Conservation (phyloP, 176 grass and related monocot genomes). For the Aegilops bicornis region DNA sequence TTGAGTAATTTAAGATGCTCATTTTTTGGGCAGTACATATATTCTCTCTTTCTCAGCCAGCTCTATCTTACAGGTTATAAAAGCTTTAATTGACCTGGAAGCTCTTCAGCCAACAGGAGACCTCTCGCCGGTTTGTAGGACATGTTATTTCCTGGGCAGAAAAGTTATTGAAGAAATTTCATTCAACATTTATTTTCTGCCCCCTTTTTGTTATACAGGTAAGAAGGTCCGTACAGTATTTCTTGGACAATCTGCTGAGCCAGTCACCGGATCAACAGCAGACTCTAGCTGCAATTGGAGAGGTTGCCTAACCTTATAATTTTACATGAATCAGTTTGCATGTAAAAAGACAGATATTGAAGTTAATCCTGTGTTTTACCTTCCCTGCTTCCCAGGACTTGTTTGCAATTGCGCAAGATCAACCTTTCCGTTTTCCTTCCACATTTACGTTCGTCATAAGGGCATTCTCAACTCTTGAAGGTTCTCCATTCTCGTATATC, state of each 20-base stretch:
- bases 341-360: neutral
- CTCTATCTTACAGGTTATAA: constrained; percentile 72
- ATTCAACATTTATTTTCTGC: neutral
- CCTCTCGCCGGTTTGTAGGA: constrained; percentile 78
- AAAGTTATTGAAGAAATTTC: neutral
- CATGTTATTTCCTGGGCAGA: constrained; percentile 8
- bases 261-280: constrained; percentile 83
- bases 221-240: constrained; percentile 88
- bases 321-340: neutral
- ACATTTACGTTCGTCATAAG: constrained; percentile 95
- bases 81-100: constrained; percentile 91
- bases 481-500: constrained; percentile 34
- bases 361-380: constrained; percentile 14
- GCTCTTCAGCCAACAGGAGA: constrained; percentile 89
- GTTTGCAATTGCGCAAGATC: constrained; percentile 96
- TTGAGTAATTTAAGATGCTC: constrained; percentile 28
- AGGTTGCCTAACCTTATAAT: constrained; percentile 48
- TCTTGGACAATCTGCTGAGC: constrained; percentile 84
- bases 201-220: constrained; percentile 54
- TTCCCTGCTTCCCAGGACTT: constrained; percentile 83
- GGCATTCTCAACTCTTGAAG: constrained; percentile 97
- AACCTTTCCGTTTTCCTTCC: constrained; percentile 96
- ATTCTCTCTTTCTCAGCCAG: neutral
- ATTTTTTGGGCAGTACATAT: neutral
- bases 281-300: constrained; percentile 83